A percentile compares a stretch with the other conserved stretches of the same genome.
Evolutionary conservation across 495 filamentous ascomycete genomes (phyloP).

Genomic region (Penicillium paradoxum): DNA sequence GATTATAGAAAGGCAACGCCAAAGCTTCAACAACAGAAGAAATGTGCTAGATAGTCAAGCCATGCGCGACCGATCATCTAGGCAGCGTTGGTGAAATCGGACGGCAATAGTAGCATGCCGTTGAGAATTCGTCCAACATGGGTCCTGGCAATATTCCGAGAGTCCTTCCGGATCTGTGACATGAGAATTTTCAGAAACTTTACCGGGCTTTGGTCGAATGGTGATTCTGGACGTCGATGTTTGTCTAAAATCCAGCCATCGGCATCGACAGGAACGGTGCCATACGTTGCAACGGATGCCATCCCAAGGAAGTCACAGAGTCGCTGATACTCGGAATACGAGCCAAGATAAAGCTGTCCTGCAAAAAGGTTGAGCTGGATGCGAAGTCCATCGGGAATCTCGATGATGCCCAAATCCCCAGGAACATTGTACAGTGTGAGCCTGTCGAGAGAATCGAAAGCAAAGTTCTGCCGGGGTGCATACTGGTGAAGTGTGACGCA

Average conservation of each 20-base stretch:
- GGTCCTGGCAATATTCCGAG: constrained; percentile 46
- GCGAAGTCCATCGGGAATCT: constrained; percentile 16
- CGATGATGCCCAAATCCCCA: not conserved
- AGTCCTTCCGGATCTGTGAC: constrained; percentile 48
- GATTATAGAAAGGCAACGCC: too few relatives aligned
- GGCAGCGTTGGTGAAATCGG: not conserved
- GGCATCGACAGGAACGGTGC: constrained; percentile 40
- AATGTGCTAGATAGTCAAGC: too few relatives aligned
- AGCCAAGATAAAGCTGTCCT: constrained; percentile 58
- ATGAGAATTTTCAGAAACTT: constrained; percentile 47
- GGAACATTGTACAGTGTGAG: constrained; percentile 35
- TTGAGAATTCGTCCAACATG: constrained; percentile 51
- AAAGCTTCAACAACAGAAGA: too few relatives aligned
- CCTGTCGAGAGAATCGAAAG: constrained; percentile 43
- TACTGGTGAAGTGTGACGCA: constrained; percentile 53
- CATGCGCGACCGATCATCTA: too few relatives aligned
- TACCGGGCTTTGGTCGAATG: constrained; percentile 49
- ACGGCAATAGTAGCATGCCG: constrained; percentile 35
- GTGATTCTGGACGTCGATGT: constrained; percentile 14
- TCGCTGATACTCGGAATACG: constrained; percentile 48
- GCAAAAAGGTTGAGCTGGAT: constrained; percentile 61
- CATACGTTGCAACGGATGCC: constrained; percentile 27
- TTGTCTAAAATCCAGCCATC: constrained; percentile 22
- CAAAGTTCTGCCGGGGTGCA: constrained; percentile 46
- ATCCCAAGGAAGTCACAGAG: constrained; percentile 53